Conservation (phyloP, 2,329 filamentous ascomycete genomes). For the Metarhizium album region DNA sequence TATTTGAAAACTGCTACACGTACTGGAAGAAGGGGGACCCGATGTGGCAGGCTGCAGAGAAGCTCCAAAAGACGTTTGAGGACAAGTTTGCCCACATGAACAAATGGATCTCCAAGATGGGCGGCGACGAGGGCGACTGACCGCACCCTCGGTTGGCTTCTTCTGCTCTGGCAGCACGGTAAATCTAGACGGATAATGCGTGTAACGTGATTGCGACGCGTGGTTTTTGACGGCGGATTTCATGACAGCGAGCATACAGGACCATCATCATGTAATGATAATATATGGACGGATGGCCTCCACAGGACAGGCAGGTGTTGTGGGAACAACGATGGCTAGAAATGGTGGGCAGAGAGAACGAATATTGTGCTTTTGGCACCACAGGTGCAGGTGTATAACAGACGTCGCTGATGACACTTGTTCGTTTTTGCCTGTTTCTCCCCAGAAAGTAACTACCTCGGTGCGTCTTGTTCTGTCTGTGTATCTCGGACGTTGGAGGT, state of each 20-base stretch:
- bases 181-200: no score
- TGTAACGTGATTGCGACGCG: no score
- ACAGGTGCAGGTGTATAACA: background rate
- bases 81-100: conserved; percentile 49
- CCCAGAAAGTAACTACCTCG: background rate
- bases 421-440: background rate
- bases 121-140: conserved; percentile 23
- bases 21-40: conserved; percentile 47
- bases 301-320: background rate
- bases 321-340: background rate
- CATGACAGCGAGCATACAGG: background rate
- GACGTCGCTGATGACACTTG: background rate
- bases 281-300: background rate
- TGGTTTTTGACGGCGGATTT: no score
- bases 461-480: background rate
- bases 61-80: conserved; percentile 46
- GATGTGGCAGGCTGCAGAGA: conserved; percentile 45
- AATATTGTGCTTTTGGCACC: background rate
- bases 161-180: background rate
- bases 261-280: background rate
- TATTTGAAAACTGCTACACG: conserved; percentile 53
- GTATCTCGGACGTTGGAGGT: no score
- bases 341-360: background rate
- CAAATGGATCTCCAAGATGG: conserved; percentile 48
- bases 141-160: no score